These are phyloP conservation scores for Chlorella ohadii DNA, from an alignment of 139 green algal species.

Conservation along the genomic window DNA sequence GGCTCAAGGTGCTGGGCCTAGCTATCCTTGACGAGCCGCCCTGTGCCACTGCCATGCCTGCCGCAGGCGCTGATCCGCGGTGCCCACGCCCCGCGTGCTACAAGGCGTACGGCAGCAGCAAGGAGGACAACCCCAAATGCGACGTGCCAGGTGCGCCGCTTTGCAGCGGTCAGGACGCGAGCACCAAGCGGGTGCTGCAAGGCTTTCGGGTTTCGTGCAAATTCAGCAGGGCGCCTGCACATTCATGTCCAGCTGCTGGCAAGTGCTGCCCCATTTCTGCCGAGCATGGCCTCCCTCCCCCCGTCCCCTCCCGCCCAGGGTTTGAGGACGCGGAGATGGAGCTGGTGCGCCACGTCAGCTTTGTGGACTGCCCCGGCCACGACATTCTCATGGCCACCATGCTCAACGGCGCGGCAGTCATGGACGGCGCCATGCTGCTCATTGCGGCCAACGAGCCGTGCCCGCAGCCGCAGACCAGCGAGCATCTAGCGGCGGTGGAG, in stretches of 20 bases:
- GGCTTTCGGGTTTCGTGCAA: too few relatives aligned
- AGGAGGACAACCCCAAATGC: conserved; percentile 88
- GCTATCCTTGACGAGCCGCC: background rate
- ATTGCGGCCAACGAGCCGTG: conserved; percentile 99
- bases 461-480: conserved; percentile 97
- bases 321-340: conserved; percentile 90
- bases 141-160: conserved; percentile 63
- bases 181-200: too few relatives aligned
- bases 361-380: conserved; percentile 99
- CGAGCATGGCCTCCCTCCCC: background rate
- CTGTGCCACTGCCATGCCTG: background rate
- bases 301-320: conserved; percentile 33
- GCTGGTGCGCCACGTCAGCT: conserved; percentile 96
- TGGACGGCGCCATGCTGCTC: conserved; percentile 98
- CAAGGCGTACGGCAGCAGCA: conserved; percentile 89
- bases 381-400: conserved; percentile 99
- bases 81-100: conserved; percentile 91
- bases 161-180: too few relatives aligned
- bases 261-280: background rate
- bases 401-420: conserved; percentile 99
- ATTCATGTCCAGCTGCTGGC: too few relatives aligned
- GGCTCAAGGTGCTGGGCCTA: too few relatives aligned
- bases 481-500: conserved; percentile 98
- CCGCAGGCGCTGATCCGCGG: conserved; percentile 28
- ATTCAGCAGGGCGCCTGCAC: too few relatives aligned